Conservation (phyloP, 805 yeast genomes). For the Saccharomycopsis capsularis region DNA sequence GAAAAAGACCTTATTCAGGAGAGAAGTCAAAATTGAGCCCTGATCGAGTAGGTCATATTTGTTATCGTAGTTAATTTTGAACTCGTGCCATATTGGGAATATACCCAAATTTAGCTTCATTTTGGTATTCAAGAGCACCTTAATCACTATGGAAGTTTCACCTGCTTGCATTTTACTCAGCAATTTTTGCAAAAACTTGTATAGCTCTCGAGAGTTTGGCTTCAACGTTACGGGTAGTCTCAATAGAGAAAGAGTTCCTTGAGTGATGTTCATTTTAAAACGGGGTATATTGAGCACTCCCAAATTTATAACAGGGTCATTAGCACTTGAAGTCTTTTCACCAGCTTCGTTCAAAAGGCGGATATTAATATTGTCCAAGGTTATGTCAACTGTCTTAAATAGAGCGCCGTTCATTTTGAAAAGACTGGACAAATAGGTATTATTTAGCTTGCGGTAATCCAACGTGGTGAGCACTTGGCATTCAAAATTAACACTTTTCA, state of each 20-base stretch:
- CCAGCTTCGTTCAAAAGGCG: not conserved
- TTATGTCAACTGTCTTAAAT: conserved; percentile 9
- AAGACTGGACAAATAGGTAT: conserved; percentile 7
- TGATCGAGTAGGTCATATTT: conserved; percentile 5
- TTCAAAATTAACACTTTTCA: conserved; percentile 4
- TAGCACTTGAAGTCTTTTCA: not conserved
- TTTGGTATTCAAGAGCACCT: conserved; percentile 6
- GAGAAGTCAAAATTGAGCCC: not conserved
- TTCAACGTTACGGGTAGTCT: conserved; percentile 7
- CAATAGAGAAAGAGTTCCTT: conserved; percentile 3
- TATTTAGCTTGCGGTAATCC: conserved; percentile 15
- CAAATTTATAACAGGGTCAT: not conserved
- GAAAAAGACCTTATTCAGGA: not conserved
- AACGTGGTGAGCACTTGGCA: conserved; percentile 2
- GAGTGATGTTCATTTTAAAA: conserved; percentile 10
- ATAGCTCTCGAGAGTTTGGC: conserved; percentile 13
- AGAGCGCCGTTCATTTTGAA: conserved; percentile 7
- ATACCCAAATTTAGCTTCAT: conserved; percentile 8
- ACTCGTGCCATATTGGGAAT: conserved; percentile 14
- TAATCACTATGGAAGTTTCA: conserved; percentile 5
- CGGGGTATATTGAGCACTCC: conserved; percentile 15
- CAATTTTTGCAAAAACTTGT: conserved; percentile 11
- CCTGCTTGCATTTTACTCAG: conserved; percentile 16
- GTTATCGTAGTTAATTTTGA: conserved; percentile 1
- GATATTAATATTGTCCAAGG: conserved; percentile 8